phyloP scores from a whole-genome alignment of 2,329 filamentous ascomycete species.

The Ceratocystis lukuohia region DNA sequence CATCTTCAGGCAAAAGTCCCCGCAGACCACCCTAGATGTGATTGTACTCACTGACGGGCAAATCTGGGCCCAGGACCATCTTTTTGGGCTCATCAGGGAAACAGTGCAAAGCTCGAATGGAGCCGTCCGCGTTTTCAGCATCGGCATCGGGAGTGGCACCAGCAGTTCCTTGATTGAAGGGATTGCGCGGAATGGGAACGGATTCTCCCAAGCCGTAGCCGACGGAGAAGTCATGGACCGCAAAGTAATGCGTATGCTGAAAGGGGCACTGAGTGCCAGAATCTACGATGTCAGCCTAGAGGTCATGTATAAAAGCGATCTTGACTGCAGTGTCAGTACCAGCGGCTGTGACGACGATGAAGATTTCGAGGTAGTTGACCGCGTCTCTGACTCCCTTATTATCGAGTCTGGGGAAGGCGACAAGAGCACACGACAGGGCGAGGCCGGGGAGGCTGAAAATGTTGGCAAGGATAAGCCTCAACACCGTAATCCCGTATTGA shows the following conservation, averaged over 20 bases:
- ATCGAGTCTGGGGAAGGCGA: constrained; percentile 25
- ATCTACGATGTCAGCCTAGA: constrained; percentile 50
- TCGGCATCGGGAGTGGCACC: constrained; percentile 40
- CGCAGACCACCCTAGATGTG: constrained; percentile 38
- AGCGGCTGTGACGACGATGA: constrained; percentile 26
- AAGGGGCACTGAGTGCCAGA: constrained; percentile 54
- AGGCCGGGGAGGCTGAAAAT: constrained; percentile 17
- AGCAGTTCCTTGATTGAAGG: constrained; percentile 43
- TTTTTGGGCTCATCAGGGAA: constrained; percentile 35
- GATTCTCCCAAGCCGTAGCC: constrained; percentile 48
- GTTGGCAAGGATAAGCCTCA: constrained; percentile 21
- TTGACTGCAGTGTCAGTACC: background rate
- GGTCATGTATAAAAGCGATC: constrained; percentile 38
- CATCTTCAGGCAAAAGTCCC: constrained; percentile 31
- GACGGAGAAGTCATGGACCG: constrained; percentile 52
- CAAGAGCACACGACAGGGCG: constrained; percentile 10
- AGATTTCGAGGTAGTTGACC: constrained; percentile 51
- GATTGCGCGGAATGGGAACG: constrained; percentile 40
- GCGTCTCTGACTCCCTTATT: constrained; percentile 36
- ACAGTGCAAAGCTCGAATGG: constrained; percentile 30
- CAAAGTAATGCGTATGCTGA: constrained; percentile 62
- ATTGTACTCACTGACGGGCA: constrained; percentile 45
- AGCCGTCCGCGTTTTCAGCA: constrained; percentile 38
- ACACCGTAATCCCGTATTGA: constrained; percentile 36
- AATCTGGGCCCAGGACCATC: constrained; percentile 33